Conservation (phyloP, 2,329 filamentous ascomycete genomes). For the Apiospora rasikravindrae region DNA sequence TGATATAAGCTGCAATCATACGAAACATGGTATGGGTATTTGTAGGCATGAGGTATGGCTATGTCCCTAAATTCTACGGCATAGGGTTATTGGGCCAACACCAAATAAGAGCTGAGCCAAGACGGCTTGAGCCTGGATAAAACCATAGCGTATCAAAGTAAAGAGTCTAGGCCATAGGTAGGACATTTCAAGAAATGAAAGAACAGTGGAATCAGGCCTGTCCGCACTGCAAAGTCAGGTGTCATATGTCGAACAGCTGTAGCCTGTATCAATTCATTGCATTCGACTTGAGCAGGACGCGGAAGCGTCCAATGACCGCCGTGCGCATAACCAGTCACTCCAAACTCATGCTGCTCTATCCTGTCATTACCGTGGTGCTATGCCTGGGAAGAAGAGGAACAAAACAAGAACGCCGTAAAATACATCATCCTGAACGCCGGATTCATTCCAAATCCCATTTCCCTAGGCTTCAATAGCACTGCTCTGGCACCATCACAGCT, state of each 20-base stretch:
- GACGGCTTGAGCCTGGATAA: background rate
- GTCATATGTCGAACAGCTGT: background rate
- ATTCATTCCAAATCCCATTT: background rate
- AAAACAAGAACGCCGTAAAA: conserved; percentile 1
- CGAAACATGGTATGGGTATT: background rate
- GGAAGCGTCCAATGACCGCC: background rate
- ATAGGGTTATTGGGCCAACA: background rate
- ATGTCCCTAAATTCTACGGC: background rate
- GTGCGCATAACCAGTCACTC: background rate
- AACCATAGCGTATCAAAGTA: background rate
- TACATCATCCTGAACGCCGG: conserved; percentile 3
- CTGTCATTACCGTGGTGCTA: conserved; percentile 10
- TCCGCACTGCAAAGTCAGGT: background rate
- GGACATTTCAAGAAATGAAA: background rate
- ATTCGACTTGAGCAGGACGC: background rate
- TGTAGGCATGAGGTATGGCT: background rate
- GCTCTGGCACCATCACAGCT: background rate
- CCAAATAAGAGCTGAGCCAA: background rate
- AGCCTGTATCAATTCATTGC: conserved; percentile 8
- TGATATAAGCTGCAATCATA: background rate
- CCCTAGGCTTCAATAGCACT: background rate
- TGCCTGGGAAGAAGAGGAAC: background rate
- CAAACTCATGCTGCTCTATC: conserved; percentile 11
- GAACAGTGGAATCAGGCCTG: background rate
- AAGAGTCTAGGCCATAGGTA: background rate